Evolutionary conservation across 2,329 filamentous ascomycete species (phyloP), one percentile per base, ranked within the genome.

Genomic region (Fusarium chuoi): DNA sequence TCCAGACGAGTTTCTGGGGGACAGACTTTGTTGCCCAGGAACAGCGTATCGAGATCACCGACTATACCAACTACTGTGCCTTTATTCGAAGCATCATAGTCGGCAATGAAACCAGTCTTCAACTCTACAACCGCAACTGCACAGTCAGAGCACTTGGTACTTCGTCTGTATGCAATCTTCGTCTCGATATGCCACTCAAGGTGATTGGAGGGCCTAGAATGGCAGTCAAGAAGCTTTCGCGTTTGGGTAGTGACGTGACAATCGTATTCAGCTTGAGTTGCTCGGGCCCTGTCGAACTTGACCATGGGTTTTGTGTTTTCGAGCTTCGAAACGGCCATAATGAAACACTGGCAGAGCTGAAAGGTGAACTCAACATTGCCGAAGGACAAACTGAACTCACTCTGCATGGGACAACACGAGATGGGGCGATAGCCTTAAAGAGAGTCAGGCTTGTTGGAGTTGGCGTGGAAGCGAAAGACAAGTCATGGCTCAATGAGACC

Each of bases 81-180:
- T 81, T 81, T 58, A 69, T 83, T 61, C 78, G 75, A 30, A 78
- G 78, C 52, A 73, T 82, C 36, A 78, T 80, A 55, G 62, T 77
- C 54, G 68, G 80, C 52, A 70, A 80, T 13, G 67, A 79, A 17
- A 76, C 78, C 26, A 67, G 65, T 33, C 75, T 81, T 55, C 77
- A 75, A 20, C 74, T 83, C 35, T 74, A 81, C 42, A 80, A 79
- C 26, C 77, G 73, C 8, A 44, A 73, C 42, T 81, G 80, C 66
- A 75, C 75, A 14, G 71, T 79, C 30, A 73, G 62, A 44, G 68
- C 78, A 28, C 67, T 82, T 20, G 76, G 79, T 6, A 33, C 79
- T 48, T 75, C 60, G 11, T 57, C 71, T n/a, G 22, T 22, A 20
- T 72, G 71, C 33, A 69, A 67, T 35, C 76, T 82, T n/a, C 24